phyloP scores from a whole-genome alignment of 2,329 filamentous ascomycete genomes.

The Microascus cirrosus region DNA sequence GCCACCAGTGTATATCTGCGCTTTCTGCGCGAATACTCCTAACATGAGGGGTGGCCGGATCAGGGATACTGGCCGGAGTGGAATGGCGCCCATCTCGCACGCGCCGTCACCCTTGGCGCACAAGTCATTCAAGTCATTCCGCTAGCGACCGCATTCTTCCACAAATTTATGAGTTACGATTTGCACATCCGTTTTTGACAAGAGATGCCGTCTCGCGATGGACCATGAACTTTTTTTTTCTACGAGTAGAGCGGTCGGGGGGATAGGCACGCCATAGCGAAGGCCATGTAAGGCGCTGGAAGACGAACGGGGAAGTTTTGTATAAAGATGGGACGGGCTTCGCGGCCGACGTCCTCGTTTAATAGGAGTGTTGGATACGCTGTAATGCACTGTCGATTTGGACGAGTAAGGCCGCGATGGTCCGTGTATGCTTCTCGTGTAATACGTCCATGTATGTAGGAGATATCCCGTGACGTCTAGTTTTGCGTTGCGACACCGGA shows the following conservation, averaged over 20 bases:
- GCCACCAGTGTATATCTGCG: conserved; percentile 51
- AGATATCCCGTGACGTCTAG: no score
- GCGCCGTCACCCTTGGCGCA: conserved; percentile 27
- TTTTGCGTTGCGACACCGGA: no score
- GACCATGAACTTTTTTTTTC: neutral
- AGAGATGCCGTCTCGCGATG: neutral
- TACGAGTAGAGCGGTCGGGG: neutral
- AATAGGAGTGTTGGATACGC: neutral
- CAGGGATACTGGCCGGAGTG: conserved; percentile 17
- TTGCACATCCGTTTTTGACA: neutral
- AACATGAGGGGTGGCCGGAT: conserved; percentile 37
- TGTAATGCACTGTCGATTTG: neutral
- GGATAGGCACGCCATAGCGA: neutral
- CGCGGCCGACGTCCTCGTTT: neutral
- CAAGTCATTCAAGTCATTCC: conserved; percentile 30
- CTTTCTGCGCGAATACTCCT: conserved; percentile 50
- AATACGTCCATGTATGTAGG: no score
- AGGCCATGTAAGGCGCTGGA: neutral
- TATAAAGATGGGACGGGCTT: neutral
- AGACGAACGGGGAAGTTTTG: neutral
- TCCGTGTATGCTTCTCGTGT: no score
- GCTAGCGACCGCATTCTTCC: conserved; percentile 14
- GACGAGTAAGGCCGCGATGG: neutral
- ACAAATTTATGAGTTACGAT: neutral
- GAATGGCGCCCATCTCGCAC: neutral